Conservation (phyloP, 176 grass and related monocot species). For the Phyllostachys edulis region DNA sequence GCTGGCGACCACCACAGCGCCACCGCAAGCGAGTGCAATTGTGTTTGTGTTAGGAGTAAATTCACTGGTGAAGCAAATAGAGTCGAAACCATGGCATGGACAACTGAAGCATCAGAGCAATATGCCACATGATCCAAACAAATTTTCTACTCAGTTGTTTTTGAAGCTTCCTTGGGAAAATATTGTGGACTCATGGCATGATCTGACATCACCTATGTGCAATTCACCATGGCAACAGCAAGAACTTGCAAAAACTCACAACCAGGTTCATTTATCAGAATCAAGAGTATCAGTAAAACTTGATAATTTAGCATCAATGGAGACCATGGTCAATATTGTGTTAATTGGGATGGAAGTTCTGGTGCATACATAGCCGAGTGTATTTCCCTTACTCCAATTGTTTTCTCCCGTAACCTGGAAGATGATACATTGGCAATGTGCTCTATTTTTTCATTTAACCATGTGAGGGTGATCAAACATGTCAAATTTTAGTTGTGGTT, state of each 20-base stretch:
- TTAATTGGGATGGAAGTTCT: conserved; percentile 48
- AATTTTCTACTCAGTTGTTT: too few species aligned
- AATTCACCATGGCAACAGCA: too few species aligned
- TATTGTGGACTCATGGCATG: too few species aligned
- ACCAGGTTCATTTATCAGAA: too few species aligned
- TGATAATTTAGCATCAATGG: conserved; percentile 82
- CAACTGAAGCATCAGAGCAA: too few species aligned
- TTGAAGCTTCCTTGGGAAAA: too few species aligned
- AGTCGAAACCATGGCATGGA: conserved; percentile 1
- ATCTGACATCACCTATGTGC: too few species aligned
- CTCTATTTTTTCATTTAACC: too few species aligned
- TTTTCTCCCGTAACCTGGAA: conserved; percentile 82
- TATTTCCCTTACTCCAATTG: conserved; percentile 56
- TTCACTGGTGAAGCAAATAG: neutral
- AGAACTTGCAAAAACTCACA: too few species aligned
- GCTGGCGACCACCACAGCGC: neutral
- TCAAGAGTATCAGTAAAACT: neutral
- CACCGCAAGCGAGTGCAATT: neutral
- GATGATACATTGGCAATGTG: conserved; percentile 76
- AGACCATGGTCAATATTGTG: conserved; percentile 78
- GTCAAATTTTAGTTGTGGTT: too few species aligned
- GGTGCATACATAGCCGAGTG: conserved; percentile 35
- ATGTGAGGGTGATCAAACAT: too few species aligned
- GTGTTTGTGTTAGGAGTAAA: neutral
- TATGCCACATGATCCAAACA: too few species aligned